Conservation (phyloP, 129 eudicot genomes). For the Dittrichia graveolens region DNA sequence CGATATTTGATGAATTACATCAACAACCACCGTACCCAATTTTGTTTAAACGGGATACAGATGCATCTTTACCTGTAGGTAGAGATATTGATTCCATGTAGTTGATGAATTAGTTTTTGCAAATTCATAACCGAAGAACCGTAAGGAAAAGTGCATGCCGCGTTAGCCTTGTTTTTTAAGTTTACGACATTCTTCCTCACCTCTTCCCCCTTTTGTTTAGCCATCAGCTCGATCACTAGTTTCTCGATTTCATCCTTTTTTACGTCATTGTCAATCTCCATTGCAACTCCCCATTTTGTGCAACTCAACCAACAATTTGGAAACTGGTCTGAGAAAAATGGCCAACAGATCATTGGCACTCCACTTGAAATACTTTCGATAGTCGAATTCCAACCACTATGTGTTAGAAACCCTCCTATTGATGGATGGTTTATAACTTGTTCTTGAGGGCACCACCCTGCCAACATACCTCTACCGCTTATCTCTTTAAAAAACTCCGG, state of each 20-base stretch:
- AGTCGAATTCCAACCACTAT: conserved; percentile 42
- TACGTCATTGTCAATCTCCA: conserved; percentile 42
- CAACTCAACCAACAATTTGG: conserved; percentile 40
- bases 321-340: conserved; percentile 37
- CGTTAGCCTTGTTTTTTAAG: conserved; percentile 37
- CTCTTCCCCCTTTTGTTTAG: conserved; percentile 21
- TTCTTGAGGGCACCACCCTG: conserved; percentile 42
- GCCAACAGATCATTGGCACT: conserved; percentile 41
- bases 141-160: conserved; percentile 26
- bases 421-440: conserved; percentile 35
- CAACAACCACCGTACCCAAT: too few species aligned
- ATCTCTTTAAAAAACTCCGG: conserved; percentile 25
- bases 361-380: conserved; percentile 37
- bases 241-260: conserved; percentile 32
- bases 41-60: too few species aligned
- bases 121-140: conserved; percentile 40
- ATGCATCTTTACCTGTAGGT: too few species aligned
- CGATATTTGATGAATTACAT: too few species aligned
- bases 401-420: conserved; percentile 41
- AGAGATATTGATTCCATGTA: too few species aligned
- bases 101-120: conserved; percentile 30
- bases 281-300: conserved; percentile 40
- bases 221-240: conserved; percentile 45
- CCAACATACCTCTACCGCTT: conserved; percentile 40
- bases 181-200: conserved; percentile 27